Evolutionary conservation across 345 rosid genomes (phyloP).

Genomic region (Eucalyptus leucophloia): DNA sequence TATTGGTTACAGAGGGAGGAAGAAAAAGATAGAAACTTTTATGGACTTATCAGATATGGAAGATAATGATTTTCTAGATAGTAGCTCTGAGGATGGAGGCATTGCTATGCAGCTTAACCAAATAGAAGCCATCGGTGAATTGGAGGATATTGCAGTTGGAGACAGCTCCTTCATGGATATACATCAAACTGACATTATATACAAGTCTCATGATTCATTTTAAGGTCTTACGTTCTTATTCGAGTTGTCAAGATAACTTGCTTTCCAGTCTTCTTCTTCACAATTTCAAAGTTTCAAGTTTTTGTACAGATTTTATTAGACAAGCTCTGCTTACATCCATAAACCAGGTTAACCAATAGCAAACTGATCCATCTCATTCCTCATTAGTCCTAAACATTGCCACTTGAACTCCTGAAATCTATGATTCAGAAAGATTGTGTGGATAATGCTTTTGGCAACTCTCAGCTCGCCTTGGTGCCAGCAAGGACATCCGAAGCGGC

Average conservation of each 20-base stretch:
- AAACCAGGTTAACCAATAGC: background rate
- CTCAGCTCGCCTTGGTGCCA: background rate
- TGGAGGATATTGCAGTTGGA: slow-evolving; percentile 8
- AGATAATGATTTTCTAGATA: background rate
- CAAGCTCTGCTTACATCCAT: background rate
- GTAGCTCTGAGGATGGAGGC: background rate
- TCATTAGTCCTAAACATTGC: background rate
- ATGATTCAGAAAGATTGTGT: background rate
- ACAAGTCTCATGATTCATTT: background rate
- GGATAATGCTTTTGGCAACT: background rate
- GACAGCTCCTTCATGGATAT: slow-evolving; percentile 36
- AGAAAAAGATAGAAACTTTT: background rate
- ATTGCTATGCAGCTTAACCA: background rate
- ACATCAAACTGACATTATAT: slow-evolving; percentile 9
- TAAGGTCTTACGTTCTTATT: background rate
- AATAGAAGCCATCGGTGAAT: background rate
- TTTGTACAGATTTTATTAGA: background rate
- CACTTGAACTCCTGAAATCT: background rate
- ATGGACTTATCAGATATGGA: background rate
- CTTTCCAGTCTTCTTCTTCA: background rate
- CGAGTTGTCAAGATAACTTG: background rate
- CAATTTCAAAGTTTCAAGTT: background rate
- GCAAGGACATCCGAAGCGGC: background rate
- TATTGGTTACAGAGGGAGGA: background rate
- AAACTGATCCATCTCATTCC: background rate